Evolutionary conservation across 331 rosid genomes (phyloP), one percentile per base, ranked within the genome.

Genomic region (Dryas integrifolia): DNA sequence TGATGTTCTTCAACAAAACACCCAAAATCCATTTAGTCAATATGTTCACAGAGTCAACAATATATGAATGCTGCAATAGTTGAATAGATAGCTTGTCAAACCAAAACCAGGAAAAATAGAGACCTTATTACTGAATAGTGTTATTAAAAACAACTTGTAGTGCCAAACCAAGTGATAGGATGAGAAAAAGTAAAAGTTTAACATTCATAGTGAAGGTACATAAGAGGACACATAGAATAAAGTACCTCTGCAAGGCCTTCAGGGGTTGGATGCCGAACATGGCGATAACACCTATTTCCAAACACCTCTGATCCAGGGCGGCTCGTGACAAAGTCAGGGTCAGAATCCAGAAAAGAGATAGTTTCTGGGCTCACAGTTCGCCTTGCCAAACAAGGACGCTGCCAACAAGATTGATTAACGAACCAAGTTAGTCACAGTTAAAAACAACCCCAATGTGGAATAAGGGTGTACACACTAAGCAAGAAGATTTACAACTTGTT

Each of bases 191-290:
- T 5, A 26, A 4, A 24, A 8, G 40, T 8, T 26, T 48, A 4
- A 38, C 24, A 49, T 30, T 14, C 40, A 55, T 12, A 24, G 38
- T 6, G 11, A 77, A 50, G 8, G 45, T 43, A 21, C 39, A 49
- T 30, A 41, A 1, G 24, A 49, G 9, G 24, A n/a, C 35, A 4
- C 9, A 50, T 18, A 67, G 72, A 77, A 52, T n/a, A 38, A 48
- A 83, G 46, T 72, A 95, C 99, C 99, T 95, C 90, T 71, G 97
- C 84, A 30, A 88, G 82, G 73, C 85, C 89, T 73, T 89, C 92
- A 11, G 97, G 75, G 14, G 95, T 87, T 59, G 89, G 84, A 72
- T 80, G 90, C 47, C 88, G 88, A 81, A 80, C 75, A 68, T 85
- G 89, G 18, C 85, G 86, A 84, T 78, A 82, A 76, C 80, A 84